These are phyloP conservation scores for Mucor sp. DNA, from an alignment of 371 early-diverging fungal species.

Conservation along the genomic window DNA sequence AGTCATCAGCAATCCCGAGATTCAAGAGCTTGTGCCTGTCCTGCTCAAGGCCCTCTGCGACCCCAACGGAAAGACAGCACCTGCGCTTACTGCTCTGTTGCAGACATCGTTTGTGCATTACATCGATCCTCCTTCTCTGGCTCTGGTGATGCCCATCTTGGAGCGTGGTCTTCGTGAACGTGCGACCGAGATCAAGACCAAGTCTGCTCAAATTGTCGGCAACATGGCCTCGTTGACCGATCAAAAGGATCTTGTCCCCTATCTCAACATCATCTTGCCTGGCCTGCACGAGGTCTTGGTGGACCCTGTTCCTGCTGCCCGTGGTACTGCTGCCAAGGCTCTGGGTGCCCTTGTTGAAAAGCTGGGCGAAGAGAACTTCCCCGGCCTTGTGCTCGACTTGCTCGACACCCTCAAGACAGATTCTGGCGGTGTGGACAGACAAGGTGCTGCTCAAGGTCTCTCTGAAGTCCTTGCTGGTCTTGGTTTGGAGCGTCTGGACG, in stretches of 20 bases:
- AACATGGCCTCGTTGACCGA: constrained; percentile 95
- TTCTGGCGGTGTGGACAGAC: constrained; percentile 90
- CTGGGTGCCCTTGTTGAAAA: constrained; percentile 90
- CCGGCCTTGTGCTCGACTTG: constrained; percentile 85
- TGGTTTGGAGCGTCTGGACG: constrained; percentile 87
- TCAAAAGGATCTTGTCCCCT: constrained; percentile 87
- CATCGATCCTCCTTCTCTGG: constrained; percentile 95
- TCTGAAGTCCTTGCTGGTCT: constrained; percentile 92
- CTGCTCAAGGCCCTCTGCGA: constrained; percentile 89
- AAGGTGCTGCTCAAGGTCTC: constrained; percentile 97
- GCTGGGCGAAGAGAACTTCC: constrained; percentile 93
- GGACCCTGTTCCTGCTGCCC: constrained; percentile 96
- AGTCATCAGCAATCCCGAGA: constrained; percentile 97
- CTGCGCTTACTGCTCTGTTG: constrained; percentile 83
- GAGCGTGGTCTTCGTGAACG: constrained; percentile 93
- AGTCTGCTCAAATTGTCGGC: constrained; percentile 96
- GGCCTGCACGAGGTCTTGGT: constrained; percentile 86
- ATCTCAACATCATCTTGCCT: constrained; percentile 83
- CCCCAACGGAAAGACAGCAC: constrained; percentile 82
- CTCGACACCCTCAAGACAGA: constrained; percentile 83
- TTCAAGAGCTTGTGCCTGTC: constrained; percentile 86
- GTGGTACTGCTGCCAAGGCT: constrained; percentile 93
- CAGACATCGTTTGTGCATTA: constrained; percentile 97
- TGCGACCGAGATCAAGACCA: constrained; percentile 88
- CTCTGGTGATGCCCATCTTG: constrained; percentile 93